Percentiles rank a stretch among this genome's conserved stretches.
Evolutionary conservation across 495 filamentous ascomycete species (phyloP).

Genomic region (Penicillium roqueforti): DNA sequence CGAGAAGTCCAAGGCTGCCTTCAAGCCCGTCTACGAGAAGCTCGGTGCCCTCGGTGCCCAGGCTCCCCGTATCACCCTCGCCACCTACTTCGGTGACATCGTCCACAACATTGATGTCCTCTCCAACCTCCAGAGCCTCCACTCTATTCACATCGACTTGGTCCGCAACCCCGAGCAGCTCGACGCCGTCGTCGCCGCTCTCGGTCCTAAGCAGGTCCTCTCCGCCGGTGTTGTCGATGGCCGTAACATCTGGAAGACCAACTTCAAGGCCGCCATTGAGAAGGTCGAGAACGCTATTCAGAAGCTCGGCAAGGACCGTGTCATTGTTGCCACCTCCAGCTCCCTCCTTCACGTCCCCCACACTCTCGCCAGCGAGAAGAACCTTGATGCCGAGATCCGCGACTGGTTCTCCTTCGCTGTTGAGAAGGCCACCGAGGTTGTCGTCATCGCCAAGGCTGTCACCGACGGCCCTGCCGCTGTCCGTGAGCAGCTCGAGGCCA

Average conservation of each 20-base stretch:
- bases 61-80: slow-evolving; percentile 75
- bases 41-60: slow-evolving; percentile 68
- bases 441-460: slow-evolving; percentile 93
- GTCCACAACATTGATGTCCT: slow-evolving; percentile 96
- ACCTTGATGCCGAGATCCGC: slow-evolving; percentile 81
- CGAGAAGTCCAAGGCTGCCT: slow-evolving; percentile 84
- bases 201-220: slow-evolving; percentile 81
- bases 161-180: slow-evolving; percentile 98
- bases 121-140: slow-evolving; percentile 58
- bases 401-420: slow-evolving; percentile 99
- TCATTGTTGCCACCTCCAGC: slow-evolving; percentile 93
- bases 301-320: slow-evolving; percentile 91
- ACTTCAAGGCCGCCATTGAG: slow-evolving; percentile 87
- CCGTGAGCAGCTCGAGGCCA: slow-evolving; percentile 81
- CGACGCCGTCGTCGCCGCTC: slow-evolving; percentile 65
- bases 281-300: slow-evolving; percentile 82
- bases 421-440: slow-evolving; percentile 89
- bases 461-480: slow-evolving; percentile 85
- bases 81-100: slow-evolving; percentile 99
- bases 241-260: slow-evolving; percentile 99
- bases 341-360: slow-evolving; percentile 97
- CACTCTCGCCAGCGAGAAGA: slow-evolving; percentile 97
- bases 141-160: slow-evolving; percentile 89
- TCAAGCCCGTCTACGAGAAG: slow-evolving; percentile 95
- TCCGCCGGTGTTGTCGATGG: slow-evolving; percentile 96